Conservation (phyloP, 495 filamentous ascomycete genomes). For the Tuber magnatum region DNA sequence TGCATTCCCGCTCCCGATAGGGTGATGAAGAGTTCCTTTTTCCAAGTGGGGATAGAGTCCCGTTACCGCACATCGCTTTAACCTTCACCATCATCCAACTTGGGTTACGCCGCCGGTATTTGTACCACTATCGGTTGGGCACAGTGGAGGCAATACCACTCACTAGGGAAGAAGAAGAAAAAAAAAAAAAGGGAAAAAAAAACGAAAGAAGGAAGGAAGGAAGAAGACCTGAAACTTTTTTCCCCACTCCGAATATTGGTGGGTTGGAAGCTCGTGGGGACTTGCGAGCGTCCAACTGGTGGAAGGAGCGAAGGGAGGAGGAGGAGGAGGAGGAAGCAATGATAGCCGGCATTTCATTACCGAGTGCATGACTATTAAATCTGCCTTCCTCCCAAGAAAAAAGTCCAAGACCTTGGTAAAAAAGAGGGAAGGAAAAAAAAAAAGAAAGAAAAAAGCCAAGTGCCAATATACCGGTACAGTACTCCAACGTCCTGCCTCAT, state of each 20-base stretch:
- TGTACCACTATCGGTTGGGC: neutral
- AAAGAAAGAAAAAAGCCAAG: too few relatives aligned
- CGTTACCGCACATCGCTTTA: neutral
- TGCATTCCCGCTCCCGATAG: neutral
- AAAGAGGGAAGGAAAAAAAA: too few relatives aligned
- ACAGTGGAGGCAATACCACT: neutral
- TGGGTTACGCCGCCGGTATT: too few relatives aligned
- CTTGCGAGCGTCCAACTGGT: neutral
- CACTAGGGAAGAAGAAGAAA: neutral
- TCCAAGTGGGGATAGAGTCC: neutral
- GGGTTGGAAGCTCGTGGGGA: neutral
- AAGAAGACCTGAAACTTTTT: constrained; percentile 8
- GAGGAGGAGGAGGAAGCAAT: neutral
- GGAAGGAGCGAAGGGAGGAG: neutral
- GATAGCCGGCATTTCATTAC: neutral
- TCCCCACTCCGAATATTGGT: constrained; percentile 1
- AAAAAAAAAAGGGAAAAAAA: neutral
- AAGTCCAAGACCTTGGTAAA: neutral
- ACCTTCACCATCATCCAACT: neutral
- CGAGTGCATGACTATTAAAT: neutral
- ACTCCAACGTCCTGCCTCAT: neutral
- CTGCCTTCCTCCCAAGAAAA: neutral
- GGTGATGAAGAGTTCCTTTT: neutral
- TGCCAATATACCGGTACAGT: too few relatives aligned
- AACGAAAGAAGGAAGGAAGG: constrained; percentile 9